These are phyloP conservation scores for Kodamaea jinghongensis DNA, from an alignment of 805 yeast species.

Conservation along the genomic window DNA sequence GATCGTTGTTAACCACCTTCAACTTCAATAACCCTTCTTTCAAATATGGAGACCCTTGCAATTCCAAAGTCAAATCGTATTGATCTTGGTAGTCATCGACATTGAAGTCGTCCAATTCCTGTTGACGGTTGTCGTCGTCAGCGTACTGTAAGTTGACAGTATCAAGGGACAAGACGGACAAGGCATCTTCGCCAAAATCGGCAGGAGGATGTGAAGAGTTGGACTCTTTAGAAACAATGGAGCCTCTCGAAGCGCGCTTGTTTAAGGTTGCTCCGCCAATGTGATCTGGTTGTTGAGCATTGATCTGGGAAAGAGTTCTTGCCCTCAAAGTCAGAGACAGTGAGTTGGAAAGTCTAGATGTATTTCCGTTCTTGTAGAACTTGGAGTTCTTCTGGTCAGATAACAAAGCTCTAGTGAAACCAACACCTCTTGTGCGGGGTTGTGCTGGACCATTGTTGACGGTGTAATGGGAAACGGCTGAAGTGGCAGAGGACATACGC, in stretches of 20 bases:
- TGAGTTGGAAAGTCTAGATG: constrained; percentile 8
- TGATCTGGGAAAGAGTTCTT: neutral
- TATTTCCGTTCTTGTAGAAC: constrained; percentile 18
- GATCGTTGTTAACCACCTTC: constrained; percentile 36
- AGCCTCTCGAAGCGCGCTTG: constrained; percentile 34
- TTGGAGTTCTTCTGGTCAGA: constrained; percentile 28
- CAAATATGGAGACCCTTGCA: constrained; percentile 73
- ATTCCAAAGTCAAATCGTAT: constrained; percentile 59
- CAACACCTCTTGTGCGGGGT: constrained; percentile 25
- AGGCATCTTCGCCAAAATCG: constrained; percentile 24
- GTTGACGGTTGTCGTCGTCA: constrained; percentile 12
- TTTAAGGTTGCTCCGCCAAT: constrained; percentile 13
- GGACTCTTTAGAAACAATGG: constrained; percentile 34
- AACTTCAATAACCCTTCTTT: constrained; percentile 66
- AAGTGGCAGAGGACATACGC: constrained; percentile 28
- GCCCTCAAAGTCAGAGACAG: constrained; percentile 8
- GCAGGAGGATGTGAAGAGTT: neutral
- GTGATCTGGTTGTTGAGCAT: no score
- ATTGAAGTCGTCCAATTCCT: constrained; percentile 35
- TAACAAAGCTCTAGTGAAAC: constrained; percentile 40
- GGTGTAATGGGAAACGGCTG: constrained; percentile 26
- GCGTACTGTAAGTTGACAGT: constrained; percentile 20
- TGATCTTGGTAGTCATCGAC: constrained; percentile 44
- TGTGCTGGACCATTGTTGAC: constrained; percentile 14
- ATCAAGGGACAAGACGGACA: constrained; percentile 38